phyloP scores from a whole-genome alignment of 2,329 filamentous ascomycete genomes.

The Hirsutella minnesotensis region DNA sequence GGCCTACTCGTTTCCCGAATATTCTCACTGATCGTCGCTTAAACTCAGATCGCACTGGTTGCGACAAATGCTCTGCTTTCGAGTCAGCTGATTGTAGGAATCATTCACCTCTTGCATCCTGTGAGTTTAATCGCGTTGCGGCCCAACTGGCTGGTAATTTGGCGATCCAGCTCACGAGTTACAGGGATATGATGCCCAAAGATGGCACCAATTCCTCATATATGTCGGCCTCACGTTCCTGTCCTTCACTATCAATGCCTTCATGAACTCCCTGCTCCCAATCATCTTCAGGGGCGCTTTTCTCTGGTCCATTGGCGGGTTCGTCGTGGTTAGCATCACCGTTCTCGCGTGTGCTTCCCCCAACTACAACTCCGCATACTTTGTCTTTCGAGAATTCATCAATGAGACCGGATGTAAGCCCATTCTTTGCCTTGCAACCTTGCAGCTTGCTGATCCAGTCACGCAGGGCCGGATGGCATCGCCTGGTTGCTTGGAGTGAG shows the following conservation, averaged over 20 bases:
- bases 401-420: constrained; percentile 17
- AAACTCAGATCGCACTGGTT: constrained; percentile 41
- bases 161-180: background rate
- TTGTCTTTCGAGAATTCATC: constrained; percentile 19
- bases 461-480: constrained; percentile 18
- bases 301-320: constrained; percentile 57
- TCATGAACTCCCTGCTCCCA: constrained; percentile 18
- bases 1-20: background rate
- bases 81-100: constrained; percentile 52
- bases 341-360: constrained; percentile 53
- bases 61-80: constrained; percentile 58
- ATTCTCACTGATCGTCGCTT: background rate
- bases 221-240: constrained; percentile 17
- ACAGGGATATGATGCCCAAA: constrained; percentile 36
- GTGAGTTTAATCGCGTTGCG: constrained; percentile 4
- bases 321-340: constrained; percentile 57
- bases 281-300: constrained; percentile 53
- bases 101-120: constrained; percentile 49
- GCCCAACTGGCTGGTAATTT: too few species aligned
- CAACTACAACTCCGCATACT: constrained; percentile 31
- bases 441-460: background rate
- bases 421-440: too few species aligned
- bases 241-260: constrained; percentile 17
- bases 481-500: constrained; percentile 19
- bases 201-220: constrained; percentile 60